Evolutionary conservation across 805 yeast species (phyloP).

Genomic region (Teunomyces aglyptinius): DNA sequence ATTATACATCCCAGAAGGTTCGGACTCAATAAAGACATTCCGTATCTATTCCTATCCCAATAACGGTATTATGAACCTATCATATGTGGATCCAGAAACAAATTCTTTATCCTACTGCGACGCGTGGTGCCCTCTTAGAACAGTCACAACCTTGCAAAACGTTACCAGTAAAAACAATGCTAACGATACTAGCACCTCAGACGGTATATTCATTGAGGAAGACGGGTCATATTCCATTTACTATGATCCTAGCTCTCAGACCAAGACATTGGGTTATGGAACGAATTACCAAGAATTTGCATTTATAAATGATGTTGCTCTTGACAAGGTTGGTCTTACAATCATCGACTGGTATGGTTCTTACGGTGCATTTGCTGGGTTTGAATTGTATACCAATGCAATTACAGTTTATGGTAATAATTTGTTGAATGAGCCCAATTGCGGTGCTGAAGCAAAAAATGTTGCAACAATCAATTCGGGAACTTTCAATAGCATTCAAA

Average conservation of each 20-base stretch:
- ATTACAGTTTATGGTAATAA: constrained; percentile 72
- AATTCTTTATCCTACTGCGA: constrained; percentile 66
- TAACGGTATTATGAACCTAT: constrained; percentile 86
- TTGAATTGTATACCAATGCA: constrained; percentile 64
- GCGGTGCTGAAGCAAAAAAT: constrained; percentile 38
- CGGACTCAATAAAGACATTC: constrained; percentile 57
- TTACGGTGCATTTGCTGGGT: constrained; percentile 66
- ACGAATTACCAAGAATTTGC: constrained; percentile 74
- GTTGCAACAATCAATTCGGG: constrained; percentile 27
- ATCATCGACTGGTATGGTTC: constrained; percentile 68
- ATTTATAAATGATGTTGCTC: constrained; percentile 65
- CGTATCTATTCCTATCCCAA: constrained; percentile 76
- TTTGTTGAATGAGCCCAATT: constrained; percentile 63
- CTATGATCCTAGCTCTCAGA: constrained; percentile 31
- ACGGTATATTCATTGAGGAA: constrained; percentile 26
- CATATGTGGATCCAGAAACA: constrained; percentile 74
- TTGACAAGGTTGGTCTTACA: constrained; percentile 60
- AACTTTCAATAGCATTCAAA: constrained; percentile 25
- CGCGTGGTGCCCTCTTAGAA: constrained; percentile 80
- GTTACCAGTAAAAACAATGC: constrained; percentile 20
- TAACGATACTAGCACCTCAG: constrained; percentile 19
- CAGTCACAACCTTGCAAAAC: constrained; percentile 33
- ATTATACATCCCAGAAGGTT: constrained; percentile 56
- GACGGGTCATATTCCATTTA: constrained; percentile 37
- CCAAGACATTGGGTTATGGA: constrained; percentile 43